These are phyloP conservation scores for Calonectria pseudoturangicola DNA, from an alignment of 2,329 filamentous ascomycete genomes.

Conservation along the genomic window DNA sequence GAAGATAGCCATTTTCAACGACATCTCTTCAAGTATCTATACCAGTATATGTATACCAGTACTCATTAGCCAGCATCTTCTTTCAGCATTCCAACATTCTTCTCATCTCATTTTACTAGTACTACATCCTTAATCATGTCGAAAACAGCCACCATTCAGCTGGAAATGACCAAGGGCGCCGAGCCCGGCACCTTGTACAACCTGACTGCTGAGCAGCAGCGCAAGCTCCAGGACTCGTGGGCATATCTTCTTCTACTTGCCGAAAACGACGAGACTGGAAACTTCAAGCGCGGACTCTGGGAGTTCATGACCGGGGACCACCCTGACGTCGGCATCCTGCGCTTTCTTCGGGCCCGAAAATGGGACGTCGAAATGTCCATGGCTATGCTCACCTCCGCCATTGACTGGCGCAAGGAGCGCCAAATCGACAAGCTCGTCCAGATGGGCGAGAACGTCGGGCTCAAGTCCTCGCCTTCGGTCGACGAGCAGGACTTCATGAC, in stretches of 20 bases:
- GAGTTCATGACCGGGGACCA: constrained; percentile 54
- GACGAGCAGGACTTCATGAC: constrained; percentile 60
- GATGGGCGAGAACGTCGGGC: constrained; percentile 58
- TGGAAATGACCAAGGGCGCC: constrained; percentile 39
- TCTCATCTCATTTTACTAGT: background rate
- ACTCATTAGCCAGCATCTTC: background rate
- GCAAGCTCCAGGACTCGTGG: constrained; percentile 46
- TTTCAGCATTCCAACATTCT: background rate
- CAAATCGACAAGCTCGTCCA: constrained; percentile 58
- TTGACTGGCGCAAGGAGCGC: constrained; percentile 62
- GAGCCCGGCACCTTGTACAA: constrained; percentile 47
- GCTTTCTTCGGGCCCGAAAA: constrained; percentile 91
- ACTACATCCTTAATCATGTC: constrained; percentile 9
- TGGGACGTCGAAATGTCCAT: constrained; percentile 97
- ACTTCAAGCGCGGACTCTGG: constrained; percentile 45
- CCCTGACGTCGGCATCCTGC: constrained; percentile 77
- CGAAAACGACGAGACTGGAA: constrained; percentile 8
- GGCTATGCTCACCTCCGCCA: constrained; percentile 80
- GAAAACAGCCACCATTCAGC: background rate
- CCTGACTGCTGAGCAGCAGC: constrained; percentile 43
- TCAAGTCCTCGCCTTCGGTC: constrained; percentile 46
- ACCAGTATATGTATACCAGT: background rate
- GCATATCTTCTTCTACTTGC: constrained; percentile 45
- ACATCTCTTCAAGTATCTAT: background rate
- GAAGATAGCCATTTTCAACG: background rate